A percentile compares a stretch with the other conserved stretches of the same genome.
Conservation (phyloP, 2,329 filamentous ascomycete genomes). For the Chaetomiaceae sp. region DNA sequence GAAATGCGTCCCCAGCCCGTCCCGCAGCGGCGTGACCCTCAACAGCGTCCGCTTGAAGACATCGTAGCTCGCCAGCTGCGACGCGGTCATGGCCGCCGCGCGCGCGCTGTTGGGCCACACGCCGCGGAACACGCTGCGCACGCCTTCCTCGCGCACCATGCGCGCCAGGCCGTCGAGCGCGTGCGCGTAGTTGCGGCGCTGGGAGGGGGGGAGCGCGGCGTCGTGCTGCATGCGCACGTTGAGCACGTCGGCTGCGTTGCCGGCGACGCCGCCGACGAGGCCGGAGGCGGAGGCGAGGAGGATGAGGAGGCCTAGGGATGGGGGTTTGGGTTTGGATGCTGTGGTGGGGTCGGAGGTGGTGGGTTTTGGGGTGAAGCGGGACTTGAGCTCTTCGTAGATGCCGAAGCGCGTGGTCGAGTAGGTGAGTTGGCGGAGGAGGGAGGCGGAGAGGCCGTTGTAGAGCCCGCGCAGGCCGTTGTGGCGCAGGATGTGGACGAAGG, state of each 20-base stretch:
- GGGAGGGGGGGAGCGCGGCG: slow-evolving; percentile 62
- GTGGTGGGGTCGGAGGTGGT: slow-evolving; percentile 8
- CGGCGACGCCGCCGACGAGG: slow-evolving; percentile 79
- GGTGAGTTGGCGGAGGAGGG: slow-evolving; percentile 85
- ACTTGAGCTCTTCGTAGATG: slow-evolving; percentile 90
- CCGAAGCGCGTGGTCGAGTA: slow-evolving; percentile 97
- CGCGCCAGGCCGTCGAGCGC: slow-evolving; percentile 79
- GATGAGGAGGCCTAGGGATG: slow-evolving; percentile 70
- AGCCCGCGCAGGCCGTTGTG: slow-evolving; percentile 72
- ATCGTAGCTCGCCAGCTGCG: slow-evolving; percentile 80
- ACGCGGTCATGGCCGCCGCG: slow-evolving; percentile 81
- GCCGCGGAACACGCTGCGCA: slow-evolving; percentile 70
- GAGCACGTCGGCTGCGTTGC: slow-evolving; percentile 91
- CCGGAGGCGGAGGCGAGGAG: slow-evolving; percentile 78
- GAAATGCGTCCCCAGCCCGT: slow-evolving; percentile 73
- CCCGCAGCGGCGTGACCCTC: slow-evolving; percentile 57
- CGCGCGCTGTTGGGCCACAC: slow-evolving; percentile 76
- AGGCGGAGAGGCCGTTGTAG: slow-evolving; percentile 88
- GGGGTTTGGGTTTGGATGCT: slow-evolving; percentile 35
- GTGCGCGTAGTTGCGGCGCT: slow-evolving; percentile 83
- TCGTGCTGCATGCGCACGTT: slow-evolving; percentile 99
- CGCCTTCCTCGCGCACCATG: slow-evolving; percentile 82
- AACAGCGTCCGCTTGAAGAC: slow-evolving; percentile 68
- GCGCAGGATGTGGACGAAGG: slow-evolving; percentile 74
- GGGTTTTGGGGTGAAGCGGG: slow-evolving; percentile 40